phyloP scores from a whole-genome alignment of 306 rosid species.

The Senna tora region DNA sequence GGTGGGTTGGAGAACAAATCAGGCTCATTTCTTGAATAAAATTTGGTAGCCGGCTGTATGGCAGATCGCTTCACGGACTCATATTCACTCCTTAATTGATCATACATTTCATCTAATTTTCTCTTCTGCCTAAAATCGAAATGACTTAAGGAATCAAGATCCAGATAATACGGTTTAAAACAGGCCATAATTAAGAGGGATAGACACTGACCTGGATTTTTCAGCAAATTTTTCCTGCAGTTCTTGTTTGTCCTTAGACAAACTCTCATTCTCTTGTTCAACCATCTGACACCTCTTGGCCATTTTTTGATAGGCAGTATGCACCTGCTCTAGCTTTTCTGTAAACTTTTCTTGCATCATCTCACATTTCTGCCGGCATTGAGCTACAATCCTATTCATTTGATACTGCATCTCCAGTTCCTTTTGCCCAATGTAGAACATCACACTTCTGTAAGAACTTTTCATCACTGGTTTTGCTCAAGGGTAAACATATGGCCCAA shows the following conservation, averaged over 20 bases:
- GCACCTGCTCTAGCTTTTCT: slow-evolving; percentile 90
- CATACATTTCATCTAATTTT: slow-evolving; percentile 98
- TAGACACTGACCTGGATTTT: slow-evolving; percentile 72
- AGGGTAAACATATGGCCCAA: slow-evolving; percentile 42
- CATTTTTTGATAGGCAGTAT: slow-evolving; percentile 89
- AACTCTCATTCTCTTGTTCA: slow-evolving; percentile 87
- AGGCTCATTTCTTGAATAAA: slow-evolving; percentile 82
- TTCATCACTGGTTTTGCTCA: slow-evolving; percentile 78
- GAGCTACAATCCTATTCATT: slow-evolving; percentile 81
- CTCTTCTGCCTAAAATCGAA: slow-evolving; percentile 88
- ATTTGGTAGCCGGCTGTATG: slow-evolving; percentile 83
- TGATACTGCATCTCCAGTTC: slow-evolving; percentile 93
- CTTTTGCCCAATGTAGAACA: slow-evolving; percentile 91
- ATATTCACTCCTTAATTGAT: slow-evolving; percentile 82
- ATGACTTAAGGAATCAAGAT: slow-evolving; percentile 15
- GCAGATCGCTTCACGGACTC: slow-evolving; percentile 81
- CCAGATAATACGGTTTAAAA: slow-evolving; percentile 31
- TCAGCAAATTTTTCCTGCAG: slow-evolving; percentile 98
- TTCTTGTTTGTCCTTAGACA: slow-evolving; percentile 97
- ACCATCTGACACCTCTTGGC: slow-evolving; percentile 86
- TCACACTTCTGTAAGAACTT: slow-evolving; percentile 90
- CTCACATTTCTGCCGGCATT: slow-evolving; percentile 95
- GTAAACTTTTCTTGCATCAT: slow-evolving; percentile 88
- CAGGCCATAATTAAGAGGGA: slow-evolving; percentile 16
- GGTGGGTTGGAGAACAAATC: slow-evolving; percentile 78